A percentile compares a stretch with the other conserved stretches of the same genome.
Evolutionary conservation across 108 stramenopile species (phyloP).

Genomic region (Aureococcus anophagefferens): DNA sequence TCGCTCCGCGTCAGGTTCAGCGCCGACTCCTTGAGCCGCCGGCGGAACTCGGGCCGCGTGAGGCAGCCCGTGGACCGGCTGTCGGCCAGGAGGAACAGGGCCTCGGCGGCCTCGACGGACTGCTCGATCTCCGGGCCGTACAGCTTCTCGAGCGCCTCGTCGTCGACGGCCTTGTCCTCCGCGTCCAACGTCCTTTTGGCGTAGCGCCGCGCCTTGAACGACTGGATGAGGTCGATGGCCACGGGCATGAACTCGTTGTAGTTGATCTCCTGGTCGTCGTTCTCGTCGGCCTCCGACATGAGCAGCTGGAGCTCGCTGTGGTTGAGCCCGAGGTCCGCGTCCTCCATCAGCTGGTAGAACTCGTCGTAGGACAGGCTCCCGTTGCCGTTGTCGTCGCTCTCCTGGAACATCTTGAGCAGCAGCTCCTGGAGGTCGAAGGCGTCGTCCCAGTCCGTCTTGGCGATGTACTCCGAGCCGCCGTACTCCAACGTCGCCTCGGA

Average conservation of each 20-base stretch:
- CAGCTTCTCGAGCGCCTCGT: slow-evolving; percentile 3
- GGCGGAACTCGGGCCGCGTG: slow-evolving; percentile 4
- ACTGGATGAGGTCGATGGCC: slow-evolving; percentile 34
- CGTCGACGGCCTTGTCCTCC: slow-evolving; percentile 22
- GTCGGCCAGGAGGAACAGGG: background rate
- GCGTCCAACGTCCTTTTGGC: slow-evolving; percentile 21
- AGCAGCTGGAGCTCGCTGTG: slow-evolving; percentile 35
- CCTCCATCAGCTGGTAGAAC: slow-evolving; percentile 25
- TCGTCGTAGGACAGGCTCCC: slow-evolving; percentile 29
- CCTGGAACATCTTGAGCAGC: slow-evolving; percentile 1
- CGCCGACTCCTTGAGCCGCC: slow-evolving; percentile 2
- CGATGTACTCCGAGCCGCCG: slow-evolving; percentile 1
- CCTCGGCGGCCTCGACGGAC: background rate
- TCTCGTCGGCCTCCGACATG: slow-evolving; percentile 42
- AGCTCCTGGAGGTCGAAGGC: slow-evolving; percentile 1
- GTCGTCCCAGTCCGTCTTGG: background rate
- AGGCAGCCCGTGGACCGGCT: background rate
- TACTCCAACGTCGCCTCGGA: background rate
- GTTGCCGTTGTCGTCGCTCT: background rate
- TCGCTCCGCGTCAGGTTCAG: slow-evolving; percentile 7
- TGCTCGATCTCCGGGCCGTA: background rate
- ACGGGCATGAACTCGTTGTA: slow-evolving; percentile 41
- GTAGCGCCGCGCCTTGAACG: slow-evolving; percentile 21
- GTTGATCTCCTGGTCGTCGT: slow-evolving; percentile 36
- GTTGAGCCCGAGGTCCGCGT: slow-evolving; percentile 31